A percentile compares a stretch with the other conserved stretches of the same genome.
phyloP scores from a whole-genome alignment of 805 yeast genomes.

The Spathaspora gorwiae region DNA sequence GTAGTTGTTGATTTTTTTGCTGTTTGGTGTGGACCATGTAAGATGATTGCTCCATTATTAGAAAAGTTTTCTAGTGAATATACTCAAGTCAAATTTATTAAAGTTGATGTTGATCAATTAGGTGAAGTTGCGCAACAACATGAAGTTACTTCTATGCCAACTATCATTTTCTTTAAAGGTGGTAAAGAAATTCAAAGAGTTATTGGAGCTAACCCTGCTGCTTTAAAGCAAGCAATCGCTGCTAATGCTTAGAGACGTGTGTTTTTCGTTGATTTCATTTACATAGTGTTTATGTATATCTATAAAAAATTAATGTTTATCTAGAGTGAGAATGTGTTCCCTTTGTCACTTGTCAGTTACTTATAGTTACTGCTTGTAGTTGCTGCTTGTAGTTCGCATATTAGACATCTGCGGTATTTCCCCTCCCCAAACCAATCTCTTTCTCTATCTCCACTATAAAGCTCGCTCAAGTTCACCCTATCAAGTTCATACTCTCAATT shows the following conservation, averaged over 20 bases:
- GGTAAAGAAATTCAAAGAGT: constrained; percentile 78
- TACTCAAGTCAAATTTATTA: constrained; percentile 69
- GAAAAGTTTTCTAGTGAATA: constrained; percentile 73
- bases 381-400: too few species aligned
- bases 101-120: constrained; percentile 88
- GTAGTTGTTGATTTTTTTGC: constrained; percentile 96
- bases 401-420: too few species aligned
- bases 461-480: too few species aligned
- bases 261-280: too few species aligned
- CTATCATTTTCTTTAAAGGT: constrained; percentile 68
- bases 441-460: too few species aligned
- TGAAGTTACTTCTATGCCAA: constrained; percentile 57
- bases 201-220: constrained; percentile 87
- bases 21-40: constrained; percentile 99
- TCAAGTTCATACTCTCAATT: too few species aligned
- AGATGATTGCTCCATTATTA: constrained; percentile 90
- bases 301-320: too few species aligned
- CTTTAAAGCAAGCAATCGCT: constrained; percentile 65
- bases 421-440: too few species aligned
- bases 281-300: too few species aligned
- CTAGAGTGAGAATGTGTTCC: too few species aligned
- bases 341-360: too few species aligned
- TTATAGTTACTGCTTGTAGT: too few species aligned
- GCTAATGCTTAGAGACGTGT: constrained; percentile 37
- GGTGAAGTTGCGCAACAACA: constrained; percentile 68